Evolutionary conservation across 805 yeast genomes (phyloP).

Genomic region (Barnettozyma californica): DNA sequence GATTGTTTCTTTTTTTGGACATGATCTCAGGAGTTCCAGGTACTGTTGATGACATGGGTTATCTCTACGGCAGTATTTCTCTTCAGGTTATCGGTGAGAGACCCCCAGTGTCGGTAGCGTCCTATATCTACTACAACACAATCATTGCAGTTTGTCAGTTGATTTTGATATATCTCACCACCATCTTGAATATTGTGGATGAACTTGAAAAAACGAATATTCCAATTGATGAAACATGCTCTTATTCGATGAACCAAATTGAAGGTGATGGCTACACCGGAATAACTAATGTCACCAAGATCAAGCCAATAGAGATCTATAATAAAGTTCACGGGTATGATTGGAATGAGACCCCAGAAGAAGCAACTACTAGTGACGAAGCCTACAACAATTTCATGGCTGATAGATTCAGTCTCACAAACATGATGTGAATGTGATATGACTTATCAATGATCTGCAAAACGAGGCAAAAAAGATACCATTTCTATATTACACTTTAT

Average conservation of each 20-base stretch:
- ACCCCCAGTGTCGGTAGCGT: constrained; percentile 24
- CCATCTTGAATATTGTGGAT: constrained; percentile 28
- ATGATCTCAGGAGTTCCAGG: constrained; percentile 28
- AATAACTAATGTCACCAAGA: constrained; percentile 29
- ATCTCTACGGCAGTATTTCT: constrained; percentile 33
- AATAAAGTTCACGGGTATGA: constrained; percentile 13
- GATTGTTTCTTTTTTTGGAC: constrained; percentile 29
- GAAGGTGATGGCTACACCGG: constrained; percentile 45
- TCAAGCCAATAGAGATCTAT: constrained; percentile 30
- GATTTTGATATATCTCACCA: constrained; percentile 26
- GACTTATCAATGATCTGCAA: not conserved
- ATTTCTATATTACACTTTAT: not conserved
- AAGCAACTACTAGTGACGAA: constrained; percentile 1
- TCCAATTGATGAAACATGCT: constrained; percentile 23
- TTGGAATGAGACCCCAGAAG: not conserved
- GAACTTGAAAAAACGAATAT: constrained; percentile 24
- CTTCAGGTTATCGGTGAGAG: constrained; percentile 45
- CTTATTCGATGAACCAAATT: constrained; percentile 15
- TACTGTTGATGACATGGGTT: constrained; percentile 13
- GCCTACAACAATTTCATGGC: constrained; percentile 5
- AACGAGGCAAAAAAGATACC: not conserved
- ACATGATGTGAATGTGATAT: not conserved
- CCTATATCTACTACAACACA: constrained; percentile 27
- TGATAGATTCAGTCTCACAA: constrained; percentile 9
- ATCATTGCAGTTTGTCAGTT: constrained; percentile 28